Conservation (phyloP, 225 moss, liverwort and hornwort species). For the Bryum argenteum region DNA sequence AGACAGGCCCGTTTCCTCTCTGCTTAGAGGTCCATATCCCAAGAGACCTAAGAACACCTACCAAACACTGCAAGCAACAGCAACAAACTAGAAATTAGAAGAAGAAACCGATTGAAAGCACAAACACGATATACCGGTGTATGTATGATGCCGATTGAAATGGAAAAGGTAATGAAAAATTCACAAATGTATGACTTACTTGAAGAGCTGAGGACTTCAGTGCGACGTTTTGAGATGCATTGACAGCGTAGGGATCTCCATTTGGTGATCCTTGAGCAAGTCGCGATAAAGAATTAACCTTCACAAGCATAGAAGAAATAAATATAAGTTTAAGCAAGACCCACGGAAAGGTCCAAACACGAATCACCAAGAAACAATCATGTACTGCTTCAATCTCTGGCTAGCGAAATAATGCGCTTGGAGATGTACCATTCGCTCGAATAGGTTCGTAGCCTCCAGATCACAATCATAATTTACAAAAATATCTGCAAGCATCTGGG, state of each 20-base stretch:
- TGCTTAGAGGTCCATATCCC: conserved; percentile 78
- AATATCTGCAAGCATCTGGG: conserved; percentile 95
- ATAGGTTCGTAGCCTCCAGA: conserved; percentile 86
- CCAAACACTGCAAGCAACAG: conserved; percentile 72
- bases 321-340: conserved; percentile 6
- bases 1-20: conserved; percentile 59
- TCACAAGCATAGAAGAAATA: conserved; percentile 23
- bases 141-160: not conserved
- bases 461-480: conserved; percentile 99
- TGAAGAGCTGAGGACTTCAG: conserved; percentile 83
- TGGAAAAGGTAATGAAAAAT: conserved; percentile 2
- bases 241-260: conserved; percentile 66
- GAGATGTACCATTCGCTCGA: conserved; percentile 85
- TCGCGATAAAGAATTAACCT: conserved; percentile 93
- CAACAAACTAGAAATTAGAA: conserved; percentile 16
- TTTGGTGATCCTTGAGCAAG: conserved; percentile 85
- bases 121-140: not conserved
- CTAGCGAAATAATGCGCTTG: not conserved
- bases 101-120: not conserved
- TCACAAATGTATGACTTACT: conserved; percentile 44
- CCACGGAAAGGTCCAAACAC: not conserved
- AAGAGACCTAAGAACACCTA: conserved; percentile 90
- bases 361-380: conserved; percentile 19
- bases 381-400: not conserved
- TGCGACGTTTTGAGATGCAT: conserved; percentile 57